Base-by-base conservation (phyloP, 2,329 filamentous ascomycete genomes). In the Beauveria asiatica region DNA sequence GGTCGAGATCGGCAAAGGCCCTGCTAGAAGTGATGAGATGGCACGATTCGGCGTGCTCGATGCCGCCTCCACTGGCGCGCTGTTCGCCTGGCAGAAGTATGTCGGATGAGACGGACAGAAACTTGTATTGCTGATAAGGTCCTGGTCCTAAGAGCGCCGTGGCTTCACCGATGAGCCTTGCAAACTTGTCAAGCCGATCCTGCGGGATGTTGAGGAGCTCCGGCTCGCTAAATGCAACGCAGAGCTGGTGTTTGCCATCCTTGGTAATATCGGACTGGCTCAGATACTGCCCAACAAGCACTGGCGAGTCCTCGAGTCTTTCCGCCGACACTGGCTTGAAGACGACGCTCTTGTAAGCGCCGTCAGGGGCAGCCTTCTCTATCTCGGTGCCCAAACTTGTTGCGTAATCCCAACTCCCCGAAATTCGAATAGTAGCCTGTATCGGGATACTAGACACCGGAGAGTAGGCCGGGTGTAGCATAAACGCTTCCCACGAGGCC, bases 291-390 rank as follows among this genome's bases (percentile, higher is more conserved):
- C 58, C 61, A 6, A 53, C 30, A 13, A 62, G n/a, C 8, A 62
- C 33, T 23, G 61, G 61, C 21, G 61, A 62, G 53, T 62, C 61
- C 9, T 53, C 46, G 4, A 62, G 53, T 19, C 53, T 59, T 21
- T 57, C 57, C 16, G 59, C 51, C 27, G 45, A 39, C 1, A 54
- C 50, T 2, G 57, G 45, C n/a, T 27, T 16, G 39, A 57, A 62
- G 16, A 8, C 27, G 17, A 62, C n/a, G 5, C 25, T 60, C n/a
- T 48, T 57, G 23, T 27, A 23, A 9, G 52, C 16, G 11, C 57
- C 61, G 17, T 54, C 39, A 27, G 27, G 2, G 21, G 42, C 53
- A 27, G 19, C 25, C 6, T 39, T 30, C 13, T 23, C 42, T n/a
- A 33, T 45, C 23, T 60, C 49, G 3, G 49, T 42, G 41, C 17